A percentile compares a stretch with the other conserved stretches of the same genome.
These are phyloP conservation scores for Fusarium staphyleae DNA, from an alignment of 2,329 filamentous ascomycete species.

Conservation along the genomic window DNA sequence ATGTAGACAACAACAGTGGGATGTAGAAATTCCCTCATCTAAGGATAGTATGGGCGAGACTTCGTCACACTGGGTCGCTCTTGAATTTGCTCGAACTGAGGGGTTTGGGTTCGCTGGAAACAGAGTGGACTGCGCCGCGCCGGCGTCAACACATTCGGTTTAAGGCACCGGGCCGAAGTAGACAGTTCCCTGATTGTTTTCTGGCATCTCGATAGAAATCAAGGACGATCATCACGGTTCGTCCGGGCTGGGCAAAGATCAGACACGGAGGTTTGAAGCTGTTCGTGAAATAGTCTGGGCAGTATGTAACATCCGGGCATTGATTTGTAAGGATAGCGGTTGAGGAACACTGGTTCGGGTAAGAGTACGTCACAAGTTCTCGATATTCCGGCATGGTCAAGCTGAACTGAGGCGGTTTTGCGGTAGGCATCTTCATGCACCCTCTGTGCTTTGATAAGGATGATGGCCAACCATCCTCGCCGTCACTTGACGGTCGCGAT, in stretches of 20 bases:
- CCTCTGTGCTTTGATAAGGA: background rate
- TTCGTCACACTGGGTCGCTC: conserved; percentile 5
- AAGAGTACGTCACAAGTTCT: background rate
- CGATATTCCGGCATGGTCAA: background rate
- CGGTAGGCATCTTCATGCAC: background rate
- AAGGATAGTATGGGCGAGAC: background rate
- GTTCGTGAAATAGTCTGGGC: too few relatives aligned
- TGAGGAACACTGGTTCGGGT: too few relatives aligned
- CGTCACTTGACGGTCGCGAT: conserved; percentile 15
- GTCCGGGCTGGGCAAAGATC: too few relatives aligned
- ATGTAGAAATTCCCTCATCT: conserved; percentile 27
- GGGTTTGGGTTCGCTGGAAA: background rate
- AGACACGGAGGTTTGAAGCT: too few relatives aligned
- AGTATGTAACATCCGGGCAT: too few relatives aligned
- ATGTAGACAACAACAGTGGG: conserved; percentile 16
- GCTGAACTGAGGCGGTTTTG: background rate
- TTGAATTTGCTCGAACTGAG: background rate
- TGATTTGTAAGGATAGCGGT: too few relatives aligned
- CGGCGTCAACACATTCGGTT: background rate
- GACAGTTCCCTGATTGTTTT: background rate
- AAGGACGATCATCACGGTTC: background rate
- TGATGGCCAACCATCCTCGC: too few relatives aligned
- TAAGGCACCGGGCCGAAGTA: background rate
- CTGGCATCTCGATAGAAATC: background rate
- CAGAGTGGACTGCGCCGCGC: background rate